phyloP scores from a whole-genome alignment of 176 grass and related monocot species.

The Carex parvula region DNA sequence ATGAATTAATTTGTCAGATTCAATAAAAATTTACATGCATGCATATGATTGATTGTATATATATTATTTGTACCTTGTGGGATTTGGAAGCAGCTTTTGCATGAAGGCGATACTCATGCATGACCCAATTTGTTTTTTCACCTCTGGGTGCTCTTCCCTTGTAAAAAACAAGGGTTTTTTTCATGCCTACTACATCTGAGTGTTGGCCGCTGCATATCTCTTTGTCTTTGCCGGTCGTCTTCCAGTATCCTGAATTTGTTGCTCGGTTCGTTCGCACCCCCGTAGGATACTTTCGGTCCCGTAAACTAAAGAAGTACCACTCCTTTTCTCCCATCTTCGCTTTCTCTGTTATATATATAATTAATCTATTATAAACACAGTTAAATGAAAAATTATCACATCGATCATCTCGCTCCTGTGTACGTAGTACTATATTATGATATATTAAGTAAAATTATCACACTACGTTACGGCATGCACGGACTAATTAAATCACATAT shows the following conservation, averaged over 20 bases:
- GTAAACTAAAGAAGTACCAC: constrained; percentile 90
- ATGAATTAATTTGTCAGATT: background rate
- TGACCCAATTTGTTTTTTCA: constrained; percentile 89
- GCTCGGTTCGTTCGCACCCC: constrained; percentile 78
- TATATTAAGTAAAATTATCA: too few species aligned
- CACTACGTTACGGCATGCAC: too few species aligned
- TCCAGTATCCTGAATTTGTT: constrained; percentile 78
- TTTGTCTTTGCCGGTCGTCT: constrained; percentile 76
- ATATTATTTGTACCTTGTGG: constrained; percentile 46
- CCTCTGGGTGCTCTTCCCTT: constrained; percentile 88
- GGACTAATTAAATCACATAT: too few species aligned
- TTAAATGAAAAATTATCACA: background rate
- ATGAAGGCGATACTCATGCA: constrained; percentile 75
- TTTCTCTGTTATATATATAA: constrained; percentile 37
- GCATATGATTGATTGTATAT: too few species aligned
- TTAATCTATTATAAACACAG: background rate
- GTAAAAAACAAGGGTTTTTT: constrained; percentile 94
- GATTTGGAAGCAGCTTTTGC: constrained; percentile 46
- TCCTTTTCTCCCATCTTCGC: constrained; percentile 90
- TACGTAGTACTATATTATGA: too few species aligned
- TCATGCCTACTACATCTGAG: constrained; percentile 53
- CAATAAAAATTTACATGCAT: background rate
- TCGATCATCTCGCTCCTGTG: too few species aligned
- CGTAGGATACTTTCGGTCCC: constrained; percentile 71
- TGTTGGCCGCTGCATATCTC: constrained; percentile 55